These are phyloP conservation scores for Globisporangium yorkense DNA, from an alignment of 352 stramenopile species.

Conservation along the genomic window DNA sequence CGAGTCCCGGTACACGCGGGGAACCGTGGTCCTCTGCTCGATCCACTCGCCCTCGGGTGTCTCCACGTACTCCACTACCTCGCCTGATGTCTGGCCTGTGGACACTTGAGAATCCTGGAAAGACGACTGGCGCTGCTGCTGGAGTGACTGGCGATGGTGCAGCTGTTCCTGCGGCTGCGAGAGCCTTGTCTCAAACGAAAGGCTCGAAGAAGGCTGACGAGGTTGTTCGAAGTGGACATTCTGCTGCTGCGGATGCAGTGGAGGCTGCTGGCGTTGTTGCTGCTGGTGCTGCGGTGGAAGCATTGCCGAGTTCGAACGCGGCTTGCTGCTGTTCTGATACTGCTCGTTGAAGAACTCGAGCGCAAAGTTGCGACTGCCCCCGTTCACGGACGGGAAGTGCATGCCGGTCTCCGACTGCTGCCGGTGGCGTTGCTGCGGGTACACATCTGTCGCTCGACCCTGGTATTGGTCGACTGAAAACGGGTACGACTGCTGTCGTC, in stretches of 20 bases:
- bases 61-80: slow-evolving; percentile 57
- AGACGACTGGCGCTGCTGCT: background rate
- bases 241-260: slow-evolving; percentile 5
- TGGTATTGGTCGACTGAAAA: background rate
- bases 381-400: slow-evolving; percentile 2
- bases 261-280: background rate
- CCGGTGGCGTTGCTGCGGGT: slow-evolving; percentile 15
- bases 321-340: slow-evolving; percentile 17
- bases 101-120: background rate
- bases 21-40: slow-evolving; percentile 19
- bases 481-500: slow-evolving; percentile 8
- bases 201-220: background rate
- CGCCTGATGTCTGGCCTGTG: slow-evolving; percentile 21
- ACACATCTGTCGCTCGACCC: background rate
- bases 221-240: background rate
- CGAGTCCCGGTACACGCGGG: slow-evolving; percentile 14
- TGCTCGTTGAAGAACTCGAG: slow-evolving; percentile 20
- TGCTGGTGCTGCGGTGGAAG: slow-evolving; percentile 4
- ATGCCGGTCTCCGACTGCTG: slow-evolving; percentile 22
- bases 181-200: background rate
- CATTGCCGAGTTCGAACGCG: slow-evolving; percentile 1
- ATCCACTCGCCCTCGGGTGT: slow-evolving; percentile 59
- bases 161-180: background rate
- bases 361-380: slow-evolving; percentile 6
- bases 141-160: background rate